Base-by-base conservation (phyloP, 2,329 filamentous ascomycete species). In the Penicillium sp. region DNA sequence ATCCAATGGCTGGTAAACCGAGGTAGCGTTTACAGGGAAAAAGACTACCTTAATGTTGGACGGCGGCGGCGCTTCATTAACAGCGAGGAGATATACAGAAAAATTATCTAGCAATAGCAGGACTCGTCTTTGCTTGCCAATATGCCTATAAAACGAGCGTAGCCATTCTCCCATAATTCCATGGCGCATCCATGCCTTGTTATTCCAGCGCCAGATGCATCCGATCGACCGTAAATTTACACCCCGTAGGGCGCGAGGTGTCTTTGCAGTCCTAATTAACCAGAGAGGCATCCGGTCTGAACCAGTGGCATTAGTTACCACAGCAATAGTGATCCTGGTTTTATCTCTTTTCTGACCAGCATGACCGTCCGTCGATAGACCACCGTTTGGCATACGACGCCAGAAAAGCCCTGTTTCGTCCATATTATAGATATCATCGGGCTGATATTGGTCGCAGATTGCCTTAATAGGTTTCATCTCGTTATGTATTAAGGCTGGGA, bases 201-300 rank as follows among this genome's bases (percentile, higher is more conserved):
- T 44, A 35, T 51, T 44, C 4, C 6, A 25, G 12, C 49, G 26
- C 57, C 64, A 67, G 7, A 56, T 51, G 31, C 57, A 54, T 25
- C 53, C 53, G 7, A 67, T 47, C 35, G 64, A 57, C 22, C 57
- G 45, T 8, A 62, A 48, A 53, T 67, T 67, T n/a, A 67, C 50
- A 6, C 54, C 53, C 29, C 55, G n/a, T n/a, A n/a, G n/a, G n/a
- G n/a, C n/a, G n/a, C n/a, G n/a, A n/a, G n/a, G n/a, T n/a, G n/a
- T n/a, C 20, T 47, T 48, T 27, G 25, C 27, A 26, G 25, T 43
- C 2, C 53, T 27, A 45, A 55, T 55, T 1, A 51, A 4, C 37
- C 37, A 41, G 2, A 41, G n/a, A 41, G 37, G 37, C n/a, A 41
- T 18, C 8, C 37, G 37, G 37, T 41, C 37, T 41, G 37, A 41